Conservation (phyloP, 805 yeast species). For the Scheffersomyces spartinae region DNA sequence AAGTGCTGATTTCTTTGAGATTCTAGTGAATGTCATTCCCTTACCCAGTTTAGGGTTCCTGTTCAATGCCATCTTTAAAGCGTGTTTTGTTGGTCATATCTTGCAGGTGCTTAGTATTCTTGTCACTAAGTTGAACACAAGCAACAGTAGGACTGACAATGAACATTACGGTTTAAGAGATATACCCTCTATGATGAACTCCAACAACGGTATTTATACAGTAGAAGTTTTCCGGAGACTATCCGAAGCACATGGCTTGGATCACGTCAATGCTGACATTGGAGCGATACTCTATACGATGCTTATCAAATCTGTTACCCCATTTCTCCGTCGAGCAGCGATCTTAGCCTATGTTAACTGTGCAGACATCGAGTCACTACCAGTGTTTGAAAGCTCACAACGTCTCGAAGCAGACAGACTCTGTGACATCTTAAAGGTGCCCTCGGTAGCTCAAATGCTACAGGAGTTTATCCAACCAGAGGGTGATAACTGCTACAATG, state of each 20-base stretch:
- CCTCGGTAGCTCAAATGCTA: slow-evolving; percentile 18
- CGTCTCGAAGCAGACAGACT: slow-evolving; percentile 49
- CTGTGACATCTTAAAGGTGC: slow-evolving; percentile 37
- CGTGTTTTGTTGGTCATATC: slow-evolving; percentile 42
- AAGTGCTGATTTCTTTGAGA: slow-evolving; percentile 42
- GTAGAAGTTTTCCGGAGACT: no score
- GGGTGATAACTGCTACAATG: no score
- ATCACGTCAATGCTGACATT: no score
- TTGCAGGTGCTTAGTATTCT: slow-evolving; percentile 30
- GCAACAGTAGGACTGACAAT: no score
- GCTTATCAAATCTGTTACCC: slow-evolving; percentile 45
- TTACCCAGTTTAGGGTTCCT: slow-evolving; percentile 30
- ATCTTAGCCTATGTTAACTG: slow-evolving; percentile 43
- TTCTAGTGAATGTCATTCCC: slow-evolving; percentile 39
- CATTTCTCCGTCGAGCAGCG: slow-evolving; percentile 53
- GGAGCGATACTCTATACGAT: slow-evolving; percentile 38
- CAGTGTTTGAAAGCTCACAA: no score
- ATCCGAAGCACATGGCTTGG: no score
- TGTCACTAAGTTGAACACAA: no score
- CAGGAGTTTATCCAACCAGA: slow-evolving; percentile 7
- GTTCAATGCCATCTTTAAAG: slow-evolving; percentile 35
- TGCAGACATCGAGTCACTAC: slow-evolving; percentile 29
- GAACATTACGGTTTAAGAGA: no score
- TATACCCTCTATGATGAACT: no score
- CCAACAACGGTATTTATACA: no score